A percentile compares a stretch with the other conserved stretches of the same genome.
Conservation (phyloP, 2,329 filamentous ascomycete genomes). For the Colletotrichum chrysophilum region DNA sequence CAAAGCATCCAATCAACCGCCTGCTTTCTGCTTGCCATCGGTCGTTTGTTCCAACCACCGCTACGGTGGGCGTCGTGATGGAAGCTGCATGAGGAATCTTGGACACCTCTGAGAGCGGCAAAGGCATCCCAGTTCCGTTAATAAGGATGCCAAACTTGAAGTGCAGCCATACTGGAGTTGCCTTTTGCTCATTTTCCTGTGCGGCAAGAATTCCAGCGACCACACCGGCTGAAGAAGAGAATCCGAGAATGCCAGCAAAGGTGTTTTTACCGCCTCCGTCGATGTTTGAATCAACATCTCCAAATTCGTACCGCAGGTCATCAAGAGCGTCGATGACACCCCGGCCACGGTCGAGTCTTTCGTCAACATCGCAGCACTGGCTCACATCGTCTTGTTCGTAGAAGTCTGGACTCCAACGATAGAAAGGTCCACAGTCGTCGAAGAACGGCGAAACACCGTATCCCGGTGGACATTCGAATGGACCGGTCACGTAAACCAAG, state of each 20-base stretch:
- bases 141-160: neutral
- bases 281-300: neutral
- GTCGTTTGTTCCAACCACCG: neutral
- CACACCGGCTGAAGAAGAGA: neutral
- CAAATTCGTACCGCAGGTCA: neutral
- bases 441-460: conserved; percentile 3
- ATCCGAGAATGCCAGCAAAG: neutral
- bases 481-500: neutral
- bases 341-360: neutral
- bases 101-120: neutral
- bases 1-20: neutral
- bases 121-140: neutral
- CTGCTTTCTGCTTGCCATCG: neutral
- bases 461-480: neutral
- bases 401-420: neutral
- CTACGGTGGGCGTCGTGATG: neutral
- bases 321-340: neutral
- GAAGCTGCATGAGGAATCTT: neutral
- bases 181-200: neutral
- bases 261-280: neutral
- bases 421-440: conserved; percentile 6
- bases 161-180: neutral
- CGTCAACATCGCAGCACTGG: neutral
- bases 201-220: neutral
- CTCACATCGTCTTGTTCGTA: neutral